These are phyloP conservation scores for Elongisporangium prolatum DNA, from an alignment of 352 stramenopile genomes.

Conservation along the genomic window DNA sequence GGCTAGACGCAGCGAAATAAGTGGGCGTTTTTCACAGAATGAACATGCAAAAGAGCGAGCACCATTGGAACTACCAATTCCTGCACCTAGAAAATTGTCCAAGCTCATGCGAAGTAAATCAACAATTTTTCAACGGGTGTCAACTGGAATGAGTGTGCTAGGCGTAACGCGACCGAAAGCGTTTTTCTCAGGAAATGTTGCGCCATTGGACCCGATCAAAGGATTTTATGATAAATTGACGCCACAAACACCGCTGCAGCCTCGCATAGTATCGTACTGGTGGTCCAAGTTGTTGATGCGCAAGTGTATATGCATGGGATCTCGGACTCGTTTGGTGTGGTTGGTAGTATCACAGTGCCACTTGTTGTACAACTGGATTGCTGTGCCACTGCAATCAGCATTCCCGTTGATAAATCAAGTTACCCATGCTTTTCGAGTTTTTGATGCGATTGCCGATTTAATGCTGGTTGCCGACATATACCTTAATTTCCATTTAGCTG, in stretches of 20 bases:
- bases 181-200: not conserved
- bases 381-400: slow-evolving; percentile 30
- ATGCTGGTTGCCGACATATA: slow-evolving; percentile 39
- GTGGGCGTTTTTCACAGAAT: slow-evolving; percentile 1
- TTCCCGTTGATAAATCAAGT: slow-evolving; percentile 27
- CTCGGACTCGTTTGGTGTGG: slow-evolving; percentile 34
- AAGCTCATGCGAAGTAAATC: slow-evolving; percentile 51
- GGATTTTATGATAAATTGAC: slow-evolving; percentile 37
- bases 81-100: not conserved
- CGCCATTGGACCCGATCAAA: slow-evolving; percentile 11
- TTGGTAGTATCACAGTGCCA: slow-evolving; percentile 33
- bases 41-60: slow-evolving; percentile 4
- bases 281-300: slow-evolving; percentile 15
- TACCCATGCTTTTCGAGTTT: slow-evolving; percentile 8
- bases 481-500: slow-evolving; percentile 38
- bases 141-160: slow-evolving; percentile 6
- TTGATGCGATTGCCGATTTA: slow-evolving; percentile 27
- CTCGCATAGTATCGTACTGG: slow-evolving; percentile 1
- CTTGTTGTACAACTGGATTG: slow-evolving; percentile 32
- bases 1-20: slow-evolving; percentile 19
- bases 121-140: slow-evolving; percentile 24
- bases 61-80: slow-evolving; percentile 9
- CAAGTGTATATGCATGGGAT: slow-evolving; percentile 15
- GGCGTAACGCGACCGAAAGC: not conserved
- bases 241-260: slow-evolving; percentile 8